Evolutionary conservation across 495 filamentous ascomycete species (phyloP).

Genomic region (Margaritispora aquatica): DNA sequence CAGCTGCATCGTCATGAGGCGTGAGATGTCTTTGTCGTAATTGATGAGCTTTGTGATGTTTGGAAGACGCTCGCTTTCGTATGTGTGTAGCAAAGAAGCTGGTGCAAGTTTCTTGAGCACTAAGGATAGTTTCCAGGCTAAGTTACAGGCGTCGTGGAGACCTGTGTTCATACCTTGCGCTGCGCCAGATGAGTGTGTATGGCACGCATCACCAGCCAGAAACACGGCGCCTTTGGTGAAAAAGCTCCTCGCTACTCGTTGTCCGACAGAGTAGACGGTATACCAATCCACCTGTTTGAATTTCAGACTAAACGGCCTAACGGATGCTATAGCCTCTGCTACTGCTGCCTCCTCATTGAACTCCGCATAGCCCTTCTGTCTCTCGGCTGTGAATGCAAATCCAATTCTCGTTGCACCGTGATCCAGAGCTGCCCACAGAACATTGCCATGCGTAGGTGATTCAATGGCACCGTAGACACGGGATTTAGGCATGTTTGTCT

Average conservation of each 20-base stretch:
- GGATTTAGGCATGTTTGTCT: constrained; percentile 44
- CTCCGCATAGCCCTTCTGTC: constrained; percentile 33
- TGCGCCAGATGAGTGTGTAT: constrained; percentile 41
- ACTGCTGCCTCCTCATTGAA: constrained; percentile 34
- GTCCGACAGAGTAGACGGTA: constrained; percentile 50
- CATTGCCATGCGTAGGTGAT: constrained; percentile 43
- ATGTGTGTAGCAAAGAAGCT: constrained; percentile 35
- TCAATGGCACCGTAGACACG: constrained; percentile 41
- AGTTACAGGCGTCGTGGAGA: constrained; percentile 47
- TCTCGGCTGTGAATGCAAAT: constrained; percentile 44
- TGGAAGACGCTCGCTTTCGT: constrained; percentile 33
- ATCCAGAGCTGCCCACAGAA: constrained; percentile 44
- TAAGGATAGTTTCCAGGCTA: constrained; percentile 44
- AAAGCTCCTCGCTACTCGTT: constrained; percentile 42
- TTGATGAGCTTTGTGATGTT: constrained; percentile 36
- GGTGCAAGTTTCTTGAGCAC: constrained; percentile 32
- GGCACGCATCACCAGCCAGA: constrained; percentile 45
- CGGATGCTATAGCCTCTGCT: constrained; percentile 36
- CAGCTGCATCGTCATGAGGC: constrained; percentile 29
- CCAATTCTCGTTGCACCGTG: constrained; percentile 44
- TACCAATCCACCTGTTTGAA: constrained; percentile 50
- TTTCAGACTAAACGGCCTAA: constrained; percentile 38
- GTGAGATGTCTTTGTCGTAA: constrained; percentile 38
- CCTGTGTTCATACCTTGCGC: constrained; percentile 50
- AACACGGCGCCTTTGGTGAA: constrained; percentile 35